Percentiles rank a stretch among this genome's conserved stretches.
Conservation (phyloP, 2,329 filamentous ascomycete species). For the Cercospora nicotianae region DNA sequence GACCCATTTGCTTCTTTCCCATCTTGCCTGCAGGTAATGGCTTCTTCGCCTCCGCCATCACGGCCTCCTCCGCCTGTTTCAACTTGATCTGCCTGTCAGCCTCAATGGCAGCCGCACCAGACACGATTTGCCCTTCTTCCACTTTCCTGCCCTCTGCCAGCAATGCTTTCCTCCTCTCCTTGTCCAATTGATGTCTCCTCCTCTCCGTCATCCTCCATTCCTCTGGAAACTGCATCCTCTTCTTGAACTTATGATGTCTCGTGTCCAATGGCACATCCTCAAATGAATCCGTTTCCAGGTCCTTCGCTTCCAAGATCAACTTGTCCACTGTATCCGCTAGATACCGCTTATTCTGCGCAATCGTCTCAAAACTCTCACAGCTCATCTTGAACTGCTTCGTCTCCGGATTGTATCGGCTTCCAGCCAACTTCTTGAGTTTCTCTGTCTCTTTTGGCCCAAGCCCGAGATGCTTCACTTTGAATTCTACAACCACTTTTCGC, state of each 20-base stretch:
- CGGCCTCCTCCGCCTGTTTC: conserved; percentile 31
- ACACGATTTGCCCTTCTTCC: conserved; percentile 49
- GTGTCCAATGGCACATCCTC: conserved; percentile 87
- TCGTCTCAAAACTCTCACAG: conserved; percentile 77
- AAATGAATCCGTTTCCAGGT: conserved; percentile 73
- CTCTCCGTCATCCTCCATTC: conserved; percentile 78
- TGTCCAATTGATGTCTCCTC: conserved; percentile 65
- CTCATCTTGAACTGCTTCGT: conserved; percentile 83
- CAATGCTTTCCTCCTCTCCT: conserved; percentile 54
- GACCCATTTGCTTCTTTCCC: conserved; percentile 35
- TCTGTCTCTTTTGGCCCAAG: conserved; percentile 55
- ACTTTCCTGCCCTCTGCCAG: conserved; percentile 57
- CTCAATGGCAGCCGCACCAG: conserved; percentile 34
- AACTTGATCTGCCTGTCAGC: conserved; percentile 30
- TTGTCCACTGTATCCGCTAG: conserved; percentile 74
- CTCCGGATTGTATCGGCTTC: conserved; percentile 82
- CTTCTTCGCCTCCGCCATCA: conserved; percentile 37
- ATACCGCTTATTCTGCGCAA: conserved; percentile 96
- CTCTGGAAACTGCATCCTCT: conserved; percentile 70
- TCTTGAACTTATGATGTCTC: conserved; percentile 74
- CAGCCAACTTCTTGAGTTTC: conserved; percentile 86
- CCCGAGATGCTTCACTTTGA: conserved; percentile 68
- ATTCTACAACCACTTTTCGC: conserved; percentile 92
- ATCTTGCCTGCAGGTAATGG: conserved; percentile 34
- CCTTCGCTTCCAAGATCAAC: conserved; percentile 71